Percentiles rank a stretch among this genome's conserved stretches.
Evolutionary conservation across 352 stramenopile species (phyloP).

Genomic region (Thraustochytrium striatum): DNA sequence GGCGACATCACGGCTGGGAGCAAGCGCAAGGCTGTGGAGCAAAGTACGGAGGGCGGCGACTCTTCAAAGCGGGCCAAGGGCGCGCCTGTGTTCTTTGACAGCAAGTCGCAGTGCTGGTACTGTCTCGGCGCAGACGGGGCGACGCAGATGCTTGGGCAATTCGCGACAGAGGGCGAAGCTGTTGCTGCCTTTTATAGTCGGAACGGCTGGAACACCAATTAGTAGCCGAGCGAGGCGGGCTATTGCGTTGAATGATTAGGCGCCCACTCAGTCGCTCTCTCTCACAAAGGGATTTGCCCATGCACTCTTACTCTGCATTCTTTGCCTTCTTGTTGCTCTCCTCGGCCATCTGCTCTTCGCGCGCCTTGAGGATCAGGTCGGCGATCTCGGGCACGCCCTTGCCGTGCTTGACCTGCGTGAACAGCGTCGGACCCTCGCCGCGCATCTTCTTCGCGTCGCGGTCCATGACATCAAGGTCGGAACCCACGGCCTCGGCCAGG

Average conservation of each 20-base stretch:
- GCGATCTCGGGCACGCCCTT: constrained; percentile 82
- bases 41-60: not conserved
- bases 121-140: not conserved
- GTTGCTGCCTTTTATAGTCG: not conserved
- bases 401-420: constrained; percentile 89
- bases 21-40: not conserved
- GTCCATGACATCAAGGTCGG: constrained; percentile 88
- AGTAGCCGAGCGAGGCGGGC: too few relatives aligned
- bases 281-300: not conserved
- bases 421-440: constrained; percentile 83
- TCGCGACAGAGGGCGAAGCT: not conserved
- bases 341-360: constrained; percentile 4
- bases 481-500: constrained; percentile 87
- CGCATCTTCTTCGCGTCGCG: constrained; percentile 91
- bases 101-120: not conserved
- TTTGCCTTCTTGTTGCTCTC: not conserved
- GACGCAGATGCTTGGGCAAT: constrained; percentile 19
- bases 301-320: not conserved
- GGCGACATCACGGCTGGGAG: not conserved
- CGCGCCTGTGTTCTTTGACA: constrained; percentile 16
- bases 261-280: not conserved
- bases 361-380: constrained; percentile 62
- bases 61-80: constrained; percentile 13
- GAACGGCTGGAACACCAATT: not conserved
- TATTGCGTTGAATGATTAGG: not conserved